phyloP scores from a whole-genome alignment of 2,329 filamentous ascomycete genomes.

The Chrysoporthe deuterocubensis region DNA sequence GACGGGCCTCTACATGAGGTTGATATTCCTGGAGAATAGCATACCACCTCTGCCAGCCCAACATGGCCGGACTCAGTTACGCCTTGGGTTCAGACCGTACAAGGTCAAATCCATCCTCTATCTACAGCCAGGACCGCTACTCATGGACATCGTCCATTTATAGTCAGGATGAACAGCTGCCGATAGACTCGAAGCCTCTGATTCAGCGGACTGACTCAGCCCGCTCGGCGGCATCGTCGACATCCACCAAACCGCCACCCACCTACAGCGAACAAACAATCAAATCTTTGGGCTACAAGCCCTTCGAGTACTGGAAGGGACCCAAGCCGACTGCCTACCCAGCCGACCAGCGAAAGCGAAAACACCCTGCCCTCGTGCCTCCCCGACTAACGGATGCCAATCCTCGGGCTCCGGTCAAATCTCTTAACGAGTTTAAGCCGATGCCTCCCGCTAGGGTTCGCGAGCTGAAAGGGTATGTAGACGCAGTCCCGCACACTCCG shows the following conservation, averaged over 20 bases:
- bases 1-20: neutral
- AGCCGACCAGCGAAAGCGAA: slow-evolving; percentile 19
- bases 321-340: slow-evolving; percentile 29
- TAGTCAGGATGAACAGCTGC: slow-evolving; percentile 12
- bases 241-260: slow-evolving; percentile 8
- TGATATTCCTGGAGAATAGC: neutral
- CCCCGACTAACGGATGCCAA: neutral
- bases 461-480: slow-evolving; percentile 14
- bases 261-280: slow-evolving; percentile 21
- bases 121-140: slow-evolving; percentile 10
- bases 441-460: slow-evolving; percentile 16
- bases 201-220: slow-evolving; percentile 1
- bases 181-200: neutral
- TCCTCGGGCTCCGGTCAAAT: neutral
- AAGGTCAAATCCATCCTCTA: neutral
- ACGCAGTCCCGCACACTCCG: slow-evolving; percentile 12
- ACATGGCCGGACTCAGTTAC: neutral
- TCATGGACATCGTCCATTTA: neutral
- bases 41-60: neutral
- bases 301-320: slow-evolving; percentile 36
- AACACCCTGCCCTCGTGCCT: slow-evolving; percentile 13
- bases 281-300: slow-evolving; percentile 32
- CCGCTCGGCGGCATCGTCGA: neutral
- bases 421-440: slow-evolving; percentile 16
- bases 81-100: neutral